Evolutionary conservation across 495 filamentous ascomycete genomes (phyloP), one percentile per base, ranked within the genome.

Genomic region (Umbilicaria muhlenbergii): DNA sequence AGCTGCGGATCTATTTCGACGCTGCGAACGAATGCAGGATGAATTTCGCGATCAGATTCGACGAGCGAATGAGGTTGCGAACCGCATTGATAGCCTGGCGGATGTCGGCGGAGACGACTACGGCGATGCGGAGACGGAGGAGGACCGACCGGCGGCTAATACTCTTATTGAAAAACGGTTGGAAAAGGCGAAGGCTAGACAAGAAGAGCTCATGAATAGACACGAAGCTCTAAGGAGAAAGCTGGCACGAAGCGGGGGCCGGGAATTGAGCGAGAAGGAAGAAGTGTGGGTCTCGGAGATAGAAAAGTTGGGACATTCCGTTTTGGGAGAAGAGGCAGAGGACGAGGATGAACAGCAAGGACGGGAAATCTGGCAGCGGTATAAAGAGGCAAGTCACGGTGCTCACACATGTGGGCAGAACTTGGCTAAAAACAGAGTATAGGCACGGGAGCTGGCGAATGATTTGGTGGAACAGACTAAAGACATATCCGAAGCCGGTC

Each of bases 1-100:
- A 11, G 86, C 83, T 2, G 75, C 86, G 1, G 84, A 92, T 52
- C 65, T 94, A 8, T 93, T 93, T 65, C 70, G 78, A 13, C 72
- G 81, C 17, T 88, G 82, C 51, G 74, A 86, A 52, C 65, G 78
- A 12, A 61, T 94, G 34, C 77, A 75, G 52, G 64, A 66, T 2
- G 85, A 93, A 58, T 67, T 93, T 41, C 60, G 63, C 21, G 74
- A 78, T 32, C 86, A 93, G 56, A 68, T 93, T 36, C 66, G 57
- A 46, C 75, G 78, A 48, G 70, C 77, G 4, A 71, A 73, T n/a
- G 74, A 83, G 57, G 70, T 81, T 4, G 77, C 75, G 32, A 61
- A 69, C 34, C 70, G 74, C 33, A 73, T 88, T 40, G 78, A 86
- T 45, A 63, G 60, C 7, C 66, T 86, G 21, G 76, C 73, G 1